Evolutionary conservation across 2,329 filamentous ascomycete genomes (phyloP).

Genomic region (Dryadomyces quercivorus): DNA sequence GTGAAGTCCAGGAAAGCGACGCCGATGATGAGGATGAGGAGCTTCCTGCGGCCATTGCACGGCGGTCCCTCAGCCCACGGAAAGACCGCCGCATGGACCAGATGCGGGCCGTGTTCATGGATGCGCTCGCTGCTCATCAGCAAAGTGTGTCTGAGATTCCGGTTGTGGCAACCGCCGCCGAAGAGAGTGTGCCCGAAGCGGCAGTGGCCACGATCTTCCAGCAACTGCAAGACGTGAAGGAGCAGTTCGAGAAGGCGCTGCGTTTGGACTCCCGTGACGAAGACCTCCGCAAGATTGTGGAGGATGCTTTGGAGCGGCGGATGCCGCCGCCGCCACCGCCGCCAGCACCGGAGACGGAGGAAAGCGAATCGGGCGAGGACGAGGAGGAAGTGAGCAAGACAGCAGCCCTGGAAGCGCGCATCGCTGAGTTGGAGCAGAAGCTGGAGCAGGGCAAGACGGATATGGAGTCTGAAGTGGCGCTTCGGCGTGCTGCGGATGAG

Average conservation of each 20-base stretch:
- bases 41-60: conserved; percentile 35
- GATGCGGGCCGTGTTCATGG: conserved; percentile 60
- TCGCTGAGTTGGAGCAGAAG: conserved; percentile 47
- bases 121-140: conserved; percentile 55
- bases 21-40: conserved; percentile 90
- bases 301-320: conserved; percentile 48
- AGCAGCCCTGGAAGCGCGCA: conserved; percentile 46
- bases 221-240: conserved; percentile 52
- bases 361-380: conserved; percentile 21
- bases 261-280: conserved; percentile 33
- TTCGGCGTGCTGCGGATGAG: conserved; percentile 41
- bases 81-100: conserved; percentile 73
- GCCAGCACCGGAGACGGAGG: conserved; percentile 16
- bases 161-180: background rate
- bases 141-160: conserved; percentile 7
- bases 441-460: conserved; percentile 34
- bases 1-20: conserved; percentile 68
- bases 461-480: conserved; percentile 34
- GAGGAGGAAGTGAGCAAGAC: conserved; percentile 38
- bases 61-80: conserved; percentile 64
- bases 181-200: conserved; percentile 15
- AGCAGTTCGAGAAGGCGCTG: conserved; percentile 34
- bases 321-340: conserved; percentile 38
- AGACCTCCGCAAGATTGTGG: conserved; percentile 49
- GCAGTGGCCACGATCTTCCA: conserved; percentile 45